phyloP scores from a whole-genome alignment of 306 rosid species.

The Datisca glomerata region DNA sequence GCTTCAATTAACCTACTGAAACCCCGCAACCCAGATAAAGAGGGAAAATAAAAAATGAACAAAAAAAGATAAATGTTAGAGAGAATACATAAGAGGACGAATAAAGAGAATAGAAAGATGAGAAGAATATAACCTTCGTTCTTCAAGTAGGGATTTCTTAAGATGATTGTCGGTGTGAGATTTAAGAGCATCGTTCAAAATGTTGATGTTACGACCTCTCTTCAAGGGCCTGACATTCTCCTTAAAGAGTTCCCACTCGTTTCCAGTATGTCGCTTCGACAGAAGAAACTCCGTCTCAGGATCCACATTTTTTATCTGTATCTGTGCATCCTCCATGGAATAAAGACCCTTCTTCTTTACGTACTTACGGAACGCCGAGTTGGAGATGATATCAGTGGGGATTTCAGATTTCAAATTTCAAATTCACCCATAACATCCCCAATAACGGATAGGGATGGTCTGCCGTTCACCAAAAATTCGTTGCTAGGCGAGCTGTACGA shows the following conservation, averaged over 20 bases:
- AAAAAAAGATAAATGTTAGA: too few relatives aligned
- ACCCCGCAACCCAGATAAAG: background rate
- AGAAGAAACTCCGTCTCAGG: conserved; percentile 71
- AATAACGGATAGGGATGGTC: too few relatives aligned
- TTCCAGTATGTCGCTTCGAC: conserved; percentile 48
- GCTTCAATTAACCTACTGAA: conserved; percentile 53
- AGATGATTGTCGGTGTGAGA: conserved; percentile 41
- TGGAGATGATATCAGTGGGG: too few relatives aligned
- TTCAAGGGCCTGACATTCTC: conserved; percentile 91
- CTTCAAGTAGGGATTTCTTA: conserved; percentile 41
- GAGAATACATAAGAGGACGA: background rate
- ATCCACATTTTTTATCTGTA: conserved; percentile 23
- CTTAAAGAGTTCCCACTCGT: conserved; percentile 85
- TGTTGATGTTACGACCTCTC: conserved; percentile 67
- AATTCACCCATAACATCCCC: background rate
- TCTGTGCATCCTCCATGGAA: conserved; percentile 5
- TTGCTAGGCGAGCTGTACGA: too few relatives aligned
- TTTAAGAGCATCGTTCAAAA: conserved; percentile 60
- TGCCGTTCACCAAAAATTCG: too few relatives aligned
- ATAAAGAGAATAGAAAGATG: background rate
- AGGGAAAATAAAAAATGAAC: background rate
- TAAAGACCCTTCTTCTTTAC: too few relatives aligned
- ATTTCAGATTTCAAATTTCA: conserved; percentile 7
- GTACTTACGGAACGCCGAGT: too few relatives aligned
- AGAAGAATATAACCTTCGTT: conserved; percentile 34